Percentiles rank a stretch among this genome's conserved stretches.
phyloP scores from a whole-genome alignment of 257 asterid species.

The Capsicum rhomboideum region DNA sequence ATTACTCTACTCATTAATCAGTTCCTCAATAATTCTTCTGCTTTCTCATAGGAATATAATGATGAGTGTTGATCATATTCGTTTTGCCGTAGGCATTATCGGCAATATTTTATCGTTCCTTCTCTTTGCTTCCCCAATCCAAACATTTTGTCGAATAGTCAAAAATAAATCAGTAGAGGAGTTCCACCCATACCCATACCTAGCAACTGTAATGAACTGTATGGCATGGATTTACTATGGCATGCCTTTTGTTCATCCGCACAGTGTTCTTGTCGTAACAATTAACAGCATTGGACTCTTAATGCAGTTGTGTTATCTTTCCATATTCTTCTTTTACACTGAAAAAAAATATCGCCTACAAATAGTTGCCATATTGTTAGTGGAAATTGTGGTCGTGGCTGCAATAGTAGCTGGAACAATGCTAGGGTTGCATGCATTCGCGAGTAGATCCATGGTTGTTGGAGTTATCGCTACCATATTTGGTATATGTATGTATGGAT shows the following conservation, averaged over 20 bases:
- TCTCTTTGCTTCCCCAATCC: slow-evolving; percentile 33
- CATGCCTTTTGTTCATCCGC: no score
- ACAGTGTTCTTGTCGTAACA: no score
- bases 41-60: background rate
- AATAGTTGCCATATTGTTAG: no score
- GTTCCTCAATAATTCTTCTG: background rate
- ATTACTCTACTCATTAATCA: background rate
- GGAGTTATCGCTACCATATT: slow-evolving; percentile 43
- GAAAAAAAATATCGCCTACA: no score
- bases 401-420: slow-evolving; percentile 22
- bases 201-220: slow-evolving; percentile 36
- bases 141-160: slow-evolving; percentile 29
- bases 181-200: slow-evolving; percentile 67
- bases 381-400: slow-evolving; percentile 13
- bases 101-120: slow-evolving; percentile 23
- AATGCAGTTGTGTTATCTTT: no score
- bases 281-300: no score
- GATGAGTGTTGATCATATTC: background rate
- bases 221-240: no score
- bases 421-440: slow-evolving; percentile 15
- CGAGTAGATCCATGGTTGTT: slow-evolving; percentile 30
- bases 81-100: background rate
- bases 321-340: no score
- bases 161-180: slow-evolving; percentile 45
- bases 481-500: slow-evolving; percentile 41